Percentiles rank a stretch among this genome's conserved stretches.
These are phyloP conservation scores for Blastocystis hominis DNA, from an alignment of 352 stramenopile genomes.

Conservation along the genomic window DNA sequence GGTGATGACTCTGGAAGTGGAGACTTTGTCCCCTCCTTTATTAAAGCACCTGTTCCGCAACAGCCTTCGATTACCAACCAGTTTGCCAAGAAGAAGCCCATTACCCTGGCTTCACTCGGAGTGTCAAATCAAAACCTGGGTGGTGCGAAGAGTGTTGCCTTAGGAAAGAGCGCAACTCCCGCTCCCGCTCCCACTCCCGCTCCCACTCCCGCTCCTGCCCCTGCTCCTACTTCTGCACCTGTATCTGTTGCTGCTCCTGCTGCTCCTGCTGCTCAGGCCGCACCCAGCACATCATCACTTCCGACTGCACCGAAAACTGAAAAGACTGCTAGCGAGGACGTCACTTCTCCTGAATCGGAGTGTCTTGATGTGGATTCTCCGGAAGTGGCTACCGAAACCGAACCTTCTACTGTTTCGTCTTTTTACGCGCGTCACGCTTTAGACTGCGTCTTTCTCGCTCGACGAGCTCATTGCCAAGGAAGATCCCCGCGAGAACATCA, in stretches of 20 bases:
- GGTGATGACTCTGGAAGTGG: not conserved
- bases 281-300: too few species aligned
- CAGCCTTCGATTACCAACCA: not conserved
- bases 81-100: slow-evolving; percentile 5
- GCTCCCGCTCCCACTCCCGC: not conserved
- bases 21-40: slow-evolving; percentile 7
- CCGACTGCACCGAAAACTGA: too few species aligned
- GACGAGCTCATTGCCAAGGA: slow-evolving; percentile 71
- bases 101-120: slow-evolving; percentile 32
- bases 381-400: not conserved
- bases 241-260: not conserved
- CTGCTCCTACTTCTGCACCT: not conserved
- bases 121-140: not conserved
- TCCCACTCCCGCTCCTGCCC: not conserved
- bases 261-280: not conserved
- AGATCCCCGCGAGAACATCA: slow-evolving; percentile 90
- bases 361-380: not conserved
- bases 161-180: not conserved
- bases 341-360: not conserved
- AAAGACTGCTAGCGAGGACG: not conserved
- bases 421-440: not conserved
- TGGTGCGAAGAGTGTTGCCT: slow-evolving; percentile 9
- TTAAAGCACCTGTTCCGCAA: not conserved
- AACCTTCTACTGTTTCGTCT: not conserved
- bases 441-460: slow-evolving; percentile 6